Evolutionary conservation across 2,329 filamentous ascomycete genomes (phyloP).

Genomic region (Verticillium klebahnii): DNA sequence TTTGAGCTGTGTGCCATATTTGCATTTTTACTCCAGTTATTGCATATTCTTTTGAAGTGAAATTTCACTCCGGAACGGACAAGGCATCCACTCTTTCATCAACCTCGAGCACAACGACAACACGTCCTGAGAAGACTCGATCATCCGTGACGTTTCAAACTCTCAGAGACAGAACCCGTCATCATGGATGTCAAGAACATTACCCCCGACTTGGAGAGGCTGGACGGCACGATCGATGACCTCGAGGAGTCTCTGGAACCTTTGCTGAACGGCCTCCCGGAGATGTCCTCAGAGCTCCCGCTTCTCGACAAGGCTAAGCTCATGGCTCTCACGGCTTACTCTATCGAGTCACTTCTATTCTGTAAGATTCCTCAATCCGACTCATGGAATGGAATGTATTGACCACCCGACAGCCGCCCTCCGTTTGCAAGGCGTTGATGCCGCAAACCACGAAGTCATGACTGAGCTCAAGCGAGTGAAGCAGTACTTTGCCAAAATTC

Average conservation of each 20-base stretch:
- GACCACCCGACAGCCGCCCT: conserved; percentile 55
- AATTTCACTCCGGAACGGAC: background rate
- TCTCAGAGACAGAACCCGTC: background rate
- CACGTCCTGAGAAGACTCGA: background rate
- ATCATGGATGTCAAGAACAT: conserved; percentile 50
- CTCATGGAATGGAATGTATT: background rate
- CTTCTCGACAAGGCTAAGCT: conserved; percentile 95
- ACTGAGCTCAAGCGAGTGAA: conserved; percentile 80
- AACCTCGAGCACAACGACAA: background rate
- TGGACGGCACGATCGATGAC: conserved; percentile 74
- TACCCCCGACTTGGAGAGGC: conserved; percentile 63
- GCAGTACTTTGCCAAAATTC: conserved; percentile 92
- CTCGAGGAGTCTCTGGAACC: conserved; percentile 71
- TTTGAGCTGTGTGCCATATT: background rate
- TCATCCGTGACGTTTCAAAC: background rate
- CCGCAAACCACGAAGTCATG: conserved; percentile 81
- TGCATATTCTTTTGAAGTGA: background rate
- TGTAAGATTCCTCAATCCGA: conserved; percentile 44
- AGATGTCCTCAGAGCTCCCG: conserved; percentile 72
- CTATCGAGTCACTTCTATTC: conserved; percentile 87
- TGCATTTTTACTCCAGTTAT: background rate
- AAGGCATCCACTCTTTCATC: background rate
- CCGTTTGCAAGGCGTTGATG: conserved; percentile 71
- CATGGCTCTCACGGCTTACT: conserved; percentile 81
- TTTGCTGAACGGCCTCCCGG: conserved; percentile 63